A percentile compares a stretch with the other conserved stretches of the same genome.
Conservation (phyloP, 768 basidiomycete species). For the Cyathus striatus region DNA sequence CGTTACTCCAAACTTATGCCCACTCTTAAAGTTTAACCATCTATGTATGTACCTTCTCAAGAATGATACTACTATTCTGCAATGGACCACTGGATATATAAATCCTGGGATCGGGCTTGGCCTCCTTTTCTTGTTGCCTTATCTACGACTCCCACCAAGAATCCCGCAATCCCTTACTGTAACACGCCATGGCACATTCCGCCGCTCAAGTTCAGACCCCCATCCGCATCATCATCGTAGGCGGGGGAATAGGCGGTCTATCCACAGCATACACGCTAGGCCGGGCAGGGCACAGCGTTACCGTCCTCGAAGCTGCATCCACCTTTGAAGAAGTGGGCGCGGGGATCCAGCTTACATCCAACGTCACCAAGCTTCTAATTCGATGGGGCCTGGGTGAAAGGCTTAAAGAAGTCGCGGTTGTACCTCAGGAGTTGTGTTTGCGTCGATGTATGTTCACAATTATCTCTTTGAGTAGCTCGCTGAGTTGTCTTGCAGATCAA, state of each 20-base stretch:
- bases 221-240: constrained; percentile 43
- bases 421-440: constrained; percentile 32
- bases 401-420: constrained; percentile 29
- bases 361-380: constrained; percentile 39
- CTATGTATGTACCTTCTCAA: too few species aligned
- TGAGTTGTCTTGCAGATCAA: constrained; percentile 13
- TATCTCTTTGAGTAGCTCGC: neutral
- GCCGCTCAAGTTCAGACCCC: too few species aligned
- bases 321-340: constrained; percentile 42
- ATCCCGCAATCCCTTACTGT: too few species aligned
- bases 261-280: constrained; percentile 40
- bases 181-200: too few species aligned
- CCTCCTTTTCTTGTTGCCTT: too few species aligned
- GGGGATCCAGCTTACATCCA: constrained; percentile 40
- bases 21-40: too few species aligned
- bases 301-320: constrained; percentile 37
- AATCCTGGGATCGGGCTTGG: too few species aligned
- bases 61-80: too few species aligned
- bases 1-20: too few species aligned
- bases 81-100: too few species aligned
- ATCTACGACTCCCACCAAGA: too few species aligned
- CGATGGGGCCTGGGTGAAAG: constrained; percentile 45
- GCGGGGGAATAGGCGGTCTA: constrained; percentile 48
- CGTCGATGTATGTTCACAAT: constrained; percentile 41
- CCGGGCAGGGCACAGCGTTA: constrained; percentile 41